Percentiles rank a stretch among this genome's conserved stretches.
These are phyloP conservation scores for Gardenia jasminoides DNA, from an alignment of 257 asterid species.

Conservation along the genomic window DNA sequence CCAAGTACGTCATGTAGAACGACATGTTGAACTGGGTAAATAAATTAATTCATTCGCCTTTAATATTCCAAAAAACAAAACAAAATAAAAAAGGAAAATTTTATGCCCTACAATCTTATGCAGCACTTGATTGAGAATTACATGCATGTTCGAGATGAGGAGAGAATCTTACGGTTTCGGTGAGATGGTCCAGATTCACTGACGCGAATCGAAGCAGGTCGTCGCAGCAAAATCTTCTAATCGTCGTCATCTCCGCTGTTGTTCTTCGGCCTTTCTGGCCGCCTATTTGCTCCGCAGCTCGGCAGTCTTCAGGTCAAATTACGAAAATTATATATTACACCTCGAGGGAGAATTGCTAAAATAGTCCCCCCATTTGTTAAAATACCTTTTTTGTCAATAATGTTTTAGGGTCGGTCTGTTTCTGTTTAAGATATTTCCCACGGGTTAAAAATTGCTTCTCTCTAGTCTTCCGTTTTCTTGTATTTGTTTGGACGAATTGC, in stretches of 20 bases:
- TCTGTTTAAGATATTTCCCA: no score
- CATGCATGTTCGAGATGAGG: background rate
- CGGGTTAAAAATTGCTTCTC: no score
- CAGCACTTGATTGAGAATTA: no score
- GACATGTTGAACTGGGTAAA: conserved; percentile 52
- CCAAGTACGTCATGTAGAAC: conserved; percentile 92
- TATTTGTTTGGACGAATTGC: no score
- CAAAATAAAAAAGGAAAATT: no score
- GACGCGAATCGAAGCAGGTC: conserved; percentile 89
- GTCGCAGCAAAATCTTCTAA: conserved; percentile 89
- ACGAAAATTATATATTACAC: no score
- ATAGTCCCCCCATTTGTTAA: no score
- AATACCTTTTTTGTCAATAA: no score
- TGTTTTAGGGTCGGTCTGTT: no score
- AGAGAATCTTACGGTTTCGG: conserved; percentile 55
- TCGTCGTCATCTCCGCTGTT: conserved; percentile 64
- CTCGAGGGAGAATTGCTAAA: no score
- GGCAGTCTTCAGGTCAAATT: background rate
- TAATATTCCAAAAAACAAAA: background rate
- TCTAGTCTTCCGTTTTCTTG: no score
- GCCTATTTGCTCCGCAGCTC: background rate
- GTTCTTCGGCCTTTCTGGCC: background rate
- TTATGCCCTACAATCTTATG: background rate
- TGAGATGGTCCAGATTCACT: conserved; percentile 89
- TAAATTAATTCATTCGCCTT: background rate